Evolutionary conservation across 2,329 filamentous ascomycete genomes (phyloP).

Genomic region (Bipolaris oryzae): DNA sequence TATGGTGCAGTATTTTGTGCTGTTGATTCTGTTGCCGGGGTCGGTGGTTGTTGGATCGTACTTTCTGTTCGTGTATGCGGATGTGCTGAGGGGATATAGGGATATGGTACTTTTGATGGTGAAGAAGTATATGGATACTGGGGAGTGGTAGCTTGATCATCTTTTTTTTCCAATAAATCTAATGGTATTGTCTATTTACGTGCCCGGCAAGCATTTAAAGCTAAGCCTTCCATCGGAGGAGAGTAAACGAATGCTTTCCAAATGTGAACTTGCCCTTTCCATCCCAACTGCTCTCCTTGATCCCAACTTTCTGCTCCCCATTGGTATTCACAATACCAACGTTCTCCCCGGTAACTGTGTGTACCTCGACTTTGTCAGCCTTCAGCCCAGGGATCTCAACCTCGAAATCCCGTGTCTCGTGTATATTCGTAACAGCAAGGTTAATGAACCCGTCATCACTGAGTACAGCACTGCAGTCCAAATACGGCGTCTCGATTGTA

Average conservation of each 20-base stretch:
- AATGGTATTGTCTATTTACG: too few relatives aligned
- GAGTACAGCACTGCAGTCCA: conserved; percentile 70
- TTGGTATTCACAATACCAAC: conserved; percentile 67
- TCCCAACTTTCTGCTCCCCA: conserved; percentile 65
- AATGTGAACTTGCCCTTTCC: conserved; percentile 68
- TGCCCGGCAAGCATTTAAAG: too few relatives aligned
- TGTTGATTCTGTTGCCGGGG: conserved; percentile 25
- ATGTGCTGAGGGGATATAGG: conserved; percentile 17
- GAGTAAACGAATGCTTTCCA: conserved; percentile 71
- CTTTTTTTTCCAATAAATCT: not conserved
- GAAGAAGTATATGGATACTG: conserved; percentile 21
- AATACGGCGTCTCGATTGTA: conserved; percentile 70
- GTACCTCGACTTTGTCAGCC: conserved; percentile 60
- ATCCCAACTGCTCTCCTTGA: conserved; percentile 68
- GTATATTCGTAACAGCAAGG: conserved; percentile 75
- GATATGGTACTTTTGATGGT: conserved; percentile 17
- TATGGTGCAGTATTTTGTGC: conserved; percentile 28
- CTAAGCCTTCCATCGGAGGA: conserved; percentile 63
- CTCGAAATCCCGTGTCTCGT: conserved; percentile 64
- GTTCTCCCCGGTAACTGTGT: conserved; percentile 64
- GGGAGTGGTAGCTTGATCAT: not conserved
- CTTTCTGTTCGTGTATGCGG: conserved; percentile 17
- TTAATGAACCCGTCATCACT: conserved; percentile 66
- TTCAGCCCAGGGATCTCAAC: conserved; percentile 64
- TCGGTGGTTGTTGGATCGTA: conserved; percentile 9